phyloP scores from a whole-genome alignment of 495 filamentous ascomycete genomes.

The Tuber aestivum region DNA sequence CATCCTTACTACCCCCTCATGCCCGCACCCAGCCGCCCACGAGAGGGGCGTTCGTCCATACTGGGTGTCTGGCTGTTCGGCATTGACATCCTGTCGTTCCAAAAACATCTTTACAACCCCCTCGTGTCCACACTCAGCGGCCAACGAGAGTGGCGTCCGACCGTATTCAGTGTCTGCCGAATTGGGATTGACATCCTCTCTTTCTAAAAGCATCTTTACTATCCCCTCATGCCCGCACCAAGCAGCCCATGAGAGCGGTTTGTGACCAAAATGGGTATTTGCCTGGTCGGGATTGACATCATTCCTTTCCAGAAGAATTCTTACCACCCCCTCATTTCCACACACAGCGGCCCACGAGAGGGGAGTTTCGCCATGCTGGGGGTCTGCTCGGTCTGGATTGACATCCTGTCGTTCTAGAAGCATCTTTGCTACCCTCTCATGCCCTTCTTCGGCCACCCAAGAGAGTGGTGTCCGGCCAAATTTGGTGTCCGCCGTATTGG shows the following conservation, averaged over 20 bases:
- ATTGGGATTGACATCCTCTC: not conserved
- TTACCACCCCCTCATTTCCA: not conserved
- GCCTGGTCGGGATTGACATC: not conserved
- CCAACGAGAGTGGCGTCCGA: not conserved
- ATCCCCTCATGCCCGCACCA: not conserved
- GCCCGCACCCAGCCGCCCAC: not conserved
- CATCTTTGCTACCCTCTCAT: not conserved
- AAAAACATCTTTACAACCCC: not conserved
- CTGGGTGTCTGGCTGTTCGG: not conserved
- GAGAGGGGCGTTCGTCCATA: not conserved
- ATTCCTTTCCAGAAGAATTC: not conserved
- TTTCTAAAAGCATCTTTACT: not conserved
- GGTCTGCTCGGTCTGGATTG: not conserved
- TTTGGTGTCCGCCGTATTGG: not conserved
- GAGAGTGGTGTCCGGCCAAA: not conserved
- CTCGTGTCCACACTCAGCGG: not conserved
- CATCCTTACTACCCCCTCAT: not conserved
- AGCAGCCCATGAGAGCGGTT: not conserved
- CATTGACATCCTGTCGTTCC: not conserved
- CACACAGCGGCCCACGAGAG: not conserved
- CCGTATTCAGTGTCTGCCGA: not conserved
- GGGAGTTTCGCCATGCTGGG: not conserved
- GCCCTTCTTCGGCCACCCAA: not conserved
- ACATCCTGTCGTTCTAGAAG: not conserved
- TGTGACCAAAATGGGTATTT: not conserved